Evolutionary conservation across 495 filamentous ascomycete species (phyloP), one percentile per base, ranked within the genome.

Genomic region (Penicillium flavigenum): DNA sequence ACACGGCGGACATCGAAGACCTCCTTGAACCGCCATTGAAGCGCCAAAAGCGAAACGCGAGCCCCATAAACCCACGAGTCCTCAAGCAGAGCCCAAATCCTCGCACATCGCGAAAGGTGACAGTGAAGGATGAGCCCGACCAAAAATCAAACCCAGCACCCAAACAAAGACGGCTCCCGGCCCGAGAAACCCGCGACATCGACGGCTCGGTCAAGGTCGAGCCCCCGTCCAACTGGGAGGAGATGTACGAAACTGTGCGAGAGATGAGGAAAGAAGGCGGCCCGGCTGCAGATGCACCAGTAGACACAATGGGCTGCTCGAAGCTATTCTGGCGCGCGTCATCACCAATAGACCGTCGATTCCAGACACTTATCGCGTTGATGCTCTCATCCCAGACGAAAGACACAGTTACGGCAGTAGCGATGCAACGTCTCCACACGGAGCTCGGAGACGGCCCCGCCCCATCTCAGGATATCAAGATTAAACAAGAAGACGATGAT

Each of bases 371-470:
- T 27, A 83, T 95, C 27, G 85, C 93, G 3, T 76, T 99, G 51
- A 98, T 99, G 95, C 84, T 99, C n/a, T 93, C 88, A 5, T 89
- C 85, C 12, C 94, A 98, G 68, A 98, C 94, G 3, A 97, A 96
- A 67, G 94, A 98, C 72, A 96, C 93, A 0, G 88, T 92, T 43
- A 98, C 88, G 17, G 89, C 93, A 0, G 83, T 85, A 12, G 92
- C 90, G 10, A 96, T 98, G 87, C 76, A 76, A 54, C 81, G 86
- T 4, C 74, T 98, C 52, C 86, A 92, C 57, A 86, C 81, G 1
- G 83, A 90, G 49, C 83, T 98, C 38, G 86, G 81, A 16, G 26
- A 47, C 3, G 41, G 24, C 48, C n/a, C 17, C 19, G 3, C 39
- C 0, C 34, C 36, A 9, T 7, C 16, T 17, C 16, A 17, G 7